phyloP scores from a whole-genome alignment of 2,329 filamentous ascomycete species.

The Geosmithia putterillii region DNA sequence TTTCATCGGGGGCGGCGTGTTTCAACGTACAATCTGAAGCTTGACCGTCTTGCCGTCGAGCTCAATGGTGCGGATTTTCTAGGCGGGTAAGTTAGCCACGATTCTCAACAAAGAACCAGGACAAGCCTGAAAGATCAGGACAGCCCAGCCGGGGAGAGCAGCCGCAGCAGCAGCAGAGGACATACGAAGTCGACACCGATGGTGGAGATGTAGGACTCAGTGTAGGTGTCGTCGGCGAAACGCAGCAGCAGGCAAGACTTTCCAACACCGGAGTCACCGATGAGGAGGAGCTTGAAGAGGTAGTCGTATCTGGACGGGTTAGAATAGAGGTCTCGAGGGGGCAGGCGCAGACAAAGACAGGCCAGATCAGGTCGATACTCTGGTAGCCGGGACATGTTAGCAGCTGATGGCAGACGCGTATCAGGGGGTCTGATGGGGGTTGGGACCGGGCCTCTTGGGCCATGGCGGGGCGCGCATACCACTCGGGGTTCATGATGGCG shows the following conservation, averaged over 20 bases:
- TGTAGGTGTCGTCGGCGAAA: constrained; percentile 98
- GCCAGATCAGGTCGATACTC: too few species aligned
- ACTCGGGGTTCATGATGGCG: constrained; percentile 82
- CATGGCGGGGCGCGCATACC: too few species aligned
- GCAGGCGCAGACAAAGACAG: not conserved
- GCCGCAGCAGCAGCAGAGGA: not conserved
- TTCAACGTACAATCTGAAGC: constrained; percentile 82
- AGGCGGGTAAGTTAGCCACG: not conserved
- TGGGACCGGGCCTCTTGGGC: too few species aligned
- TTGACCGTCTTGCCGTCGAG: constrained; percentile 99
- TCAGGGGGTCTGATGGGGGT: too few species aligned
- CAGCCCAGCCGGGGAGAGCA: too few species aligned
- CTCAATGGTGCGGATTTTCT: constrained; percentile 99
- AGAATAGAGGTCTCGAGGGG: constrained; percentile 6
- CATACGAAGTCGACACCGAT: constrained; percentile 98
- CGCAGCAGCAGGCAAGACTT: constrained; percentile 97
- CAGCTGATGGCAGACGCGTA: not conserved
- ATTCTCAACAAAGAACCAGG: not conserved
- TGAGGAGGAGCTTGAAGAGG: constrained; percentile 99
- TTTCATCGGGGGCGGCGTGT: not conserved
- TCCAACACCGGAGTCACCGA: constrained; percentile 99
- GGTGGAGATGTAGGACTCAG: constrained; percentile 98
- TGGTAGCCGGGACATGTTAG: constrained; percentile 2
- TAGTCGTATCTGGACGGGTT: constrained; percentile 82
- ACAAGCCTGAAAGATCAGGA: constrained; percentile 5